Percentiles rank a stretch among this genome's conserved stretches.
Conservation (phyloP, 208 protist species). For the Trypanosoma conorhini region DNA sequence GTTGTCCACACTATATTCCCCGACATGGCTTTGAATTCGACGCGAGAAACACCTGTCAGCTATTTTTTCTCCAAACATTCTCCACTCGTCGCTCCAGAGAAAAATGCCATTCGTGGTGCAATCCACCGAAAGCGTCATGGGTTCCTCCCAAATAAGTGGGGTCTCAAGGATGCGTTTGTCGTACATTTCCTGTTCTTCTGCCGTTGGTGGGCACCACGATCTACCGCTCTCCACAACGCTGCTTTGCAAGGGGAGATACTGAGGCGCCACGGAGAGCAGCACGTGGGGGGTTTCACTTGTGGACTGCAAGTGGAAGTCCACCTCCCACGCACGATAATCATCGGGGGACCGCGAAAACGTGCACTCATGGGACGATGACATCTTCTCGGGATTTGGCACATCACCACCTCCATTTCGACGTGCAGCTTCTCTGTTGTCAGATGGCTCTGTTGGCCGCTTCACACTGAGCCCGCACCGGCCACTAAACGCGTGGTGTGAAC, state of each 20-base stretch:
- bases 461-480: slow-evolving; percentile 47
- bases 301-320: slow-evolving; percentile 40
- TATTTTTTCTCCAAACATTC: slow-evolving; percentile 44
- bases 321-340: slow-evolving; percentile 51
- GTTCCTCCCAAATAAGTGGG: slow-evolving; percentile 83
- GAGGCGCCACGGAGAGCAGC: slow-evolving; percentile 67
- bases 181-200: slow-evolving; percentile 53
- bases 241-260: slow-evolving; percentile 42
- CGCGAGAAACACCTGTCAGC: slow-evolving; percentile 30
- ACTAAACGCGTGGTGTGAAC: slow-evolving; percentile 75
- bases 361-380: not conserved
- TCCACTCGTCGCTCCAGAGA: slow-evolving; percentile 79
- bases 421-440: not conserved
- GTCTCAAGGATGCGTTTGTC: slow-evolving; percentile 68
- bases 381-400: not conserved
- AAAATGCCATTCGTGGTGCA: slow-evolving; percentile 50
- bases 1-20: not conserved
- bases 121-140: slow-evolving; percentile 63
- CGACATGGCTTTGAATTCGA: not conserved
- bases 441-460: not conserved
- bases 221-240: not conserved
- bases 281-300: slow-evolving; percentile 49
- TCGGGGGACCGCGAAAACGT: not conserved
- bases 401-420: slow-evolving; percentile 1
- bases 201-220: slow-evolving; percentile 4